Conservation (phyloP, 2,329 filamentous ascomycete species). For the Trichoderma semiorbis region DNA sequence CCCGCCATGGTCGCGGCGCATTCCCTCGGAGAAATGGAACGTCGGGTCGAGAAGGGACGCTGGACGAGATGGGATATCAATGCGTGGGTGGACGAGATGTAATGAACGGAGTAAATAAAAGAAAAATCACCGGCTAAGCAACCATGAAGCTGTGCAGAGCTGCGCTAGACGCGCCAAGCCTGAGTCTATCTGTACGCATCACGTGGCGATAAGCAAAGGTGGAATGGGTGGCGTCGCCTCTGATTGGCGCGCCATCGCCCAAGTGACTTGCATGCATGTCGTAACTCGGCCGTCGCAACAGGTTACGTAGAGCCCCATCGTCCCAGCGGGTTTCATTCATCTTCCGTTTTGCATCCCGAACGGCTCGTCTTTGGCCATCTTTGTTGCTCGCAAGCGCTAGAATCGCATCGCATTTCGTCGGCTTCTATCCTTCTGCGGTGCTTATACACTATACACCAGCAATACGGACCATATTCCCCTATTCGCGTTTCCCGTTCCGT, state of each 20-base stretch:
- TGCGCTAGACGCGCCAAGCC: conserved; percentile 22
- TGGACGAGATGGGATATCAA: not conserved
- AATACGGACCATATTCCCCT: not conserved
- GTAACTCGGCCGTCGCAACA: conserved; percentile 17
- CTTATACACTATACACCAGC: not conserved
- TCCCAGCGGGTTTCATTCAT: not conserved
- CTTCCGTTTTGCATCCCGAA: not conserved
- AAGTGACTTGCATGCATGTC: conserved; percentile 14
- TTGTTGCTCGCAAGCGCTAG: conserved; percentile 14
- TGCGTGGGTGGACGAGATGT: not conserved
- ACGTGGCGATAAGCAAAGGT: conserved; percentile 29
- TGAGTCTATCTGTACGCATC: conserved; percentile 21
- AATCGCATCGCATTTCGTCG: conserved; percentile 1
- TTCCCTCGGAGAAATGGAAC: conserved; percentile 30
- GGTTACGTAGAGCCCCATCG: conserved; percentile 29
- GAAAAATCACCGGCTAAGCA: conserved; percentile 34
- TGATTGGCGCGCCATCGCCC: conserved; percentile 18
- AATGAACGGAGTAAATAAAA: conserved; percentile 30
- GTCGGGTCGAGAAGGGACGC: not conserved
- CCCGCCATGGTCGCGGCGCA: conserved; percentile 50
- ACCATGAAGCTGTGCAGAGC: conserved; percentile 20
- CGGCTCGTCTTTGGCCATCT: not conserved
- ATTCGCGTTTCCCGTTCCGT: not conserved
- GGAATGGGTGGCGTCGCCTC: conserved; percentile 17
- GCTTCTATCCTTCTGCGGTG: not conserved